These are phyloP conservation scores for Ettlia oleoabundans DNA, from an alignment of 139 green algal species.

Conservation along the genomic window DNA sequence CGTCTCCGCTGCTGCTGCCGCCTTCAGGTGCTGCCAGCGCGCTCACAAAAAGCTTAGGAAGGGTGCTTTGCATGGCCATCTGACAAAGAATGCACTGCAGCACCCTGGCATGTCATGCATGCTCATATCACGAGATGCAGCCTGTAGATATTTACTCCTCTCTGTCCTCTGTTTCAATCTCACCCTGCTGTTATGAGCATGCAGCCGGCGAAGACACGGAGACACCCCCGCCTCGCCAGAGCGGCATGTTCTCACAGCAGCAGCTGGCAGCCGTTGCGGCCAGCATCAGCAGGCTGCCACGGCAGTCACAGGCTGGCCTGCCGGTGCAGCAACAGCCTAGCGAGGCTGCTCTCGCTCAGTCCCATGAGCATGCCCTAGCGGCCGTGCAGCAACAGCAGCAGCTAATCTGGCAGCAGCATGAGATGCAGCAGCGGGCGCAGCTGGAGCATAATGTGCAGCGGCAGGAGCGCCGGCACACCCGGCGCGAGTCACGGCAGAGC, in stretches of 20 bases:
- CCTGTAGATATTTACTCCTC: too few relatives aligned
- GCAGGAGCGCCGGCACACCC: constrained; percentile 1
- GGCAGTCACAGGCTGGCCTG: neutral
- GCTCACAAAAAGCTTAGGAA: too few relatives aligned
- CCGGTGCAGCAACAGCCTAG: too few relatives aligned
- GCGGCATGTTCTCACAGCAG: constrained; percentile 23
- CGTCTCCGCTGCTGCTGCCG: neutral
- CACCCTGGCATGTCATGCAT: too few relatives aligned
- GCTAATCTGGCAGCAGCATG: too few relatives aligned
- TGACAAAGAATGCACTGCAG: too few relatives aligned
- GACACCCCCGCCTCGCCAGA: neutral
- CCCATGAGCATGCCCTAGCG: neutral
- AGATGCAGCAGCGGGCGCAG: neutral
- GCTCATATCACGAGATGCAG: too few relatives aligned
- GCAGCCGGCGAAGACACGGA: neutral
- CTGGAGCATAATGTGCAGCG: too few relatives aligned
- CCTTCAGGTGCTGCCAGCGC: too few relatives aligned
- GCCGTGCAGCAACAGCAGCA: neutral
- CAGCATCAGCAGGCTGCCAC: constrained; percentile 27
- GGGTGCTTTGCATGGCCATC: too few relatives aligned
- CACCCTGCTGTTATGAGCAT: neutral
- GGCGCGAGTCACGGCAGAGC: neutral
- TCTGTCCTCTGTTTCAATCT: too few relatives aligned
- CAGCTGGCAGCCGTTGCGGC: constrained; percentile 19
- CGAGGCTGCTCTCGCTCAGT: too few relatives aligned